Base-by-base conservation (phyloP, 306 rosid species). In the Quercus wislizeni region DNA sequence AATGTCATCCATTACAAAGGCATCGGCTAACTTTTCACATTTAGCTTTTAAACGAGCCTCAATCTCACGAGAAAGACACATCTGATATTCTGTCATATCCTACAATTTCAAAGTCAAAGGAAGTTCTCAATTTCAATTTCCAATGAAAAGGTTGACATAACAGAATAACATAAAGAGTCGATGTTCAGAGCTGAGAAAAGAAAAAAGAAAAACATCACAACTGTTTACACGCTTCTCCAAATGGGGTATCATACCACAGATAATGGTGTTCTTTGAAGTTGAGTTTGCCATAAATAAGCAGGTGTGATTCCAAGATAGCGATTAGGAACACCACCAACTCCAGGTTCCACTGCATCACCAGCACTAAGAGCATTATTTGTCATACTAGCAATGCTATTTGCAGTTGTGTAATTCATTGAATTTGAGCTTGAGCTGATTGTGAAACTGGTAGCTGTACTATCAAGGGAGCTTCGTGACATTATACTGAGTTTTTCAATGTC, bases 241-340 rank as follows among this genome's bases (percentile, higher is more conserved):
- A 57, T 49, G n/a, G 19, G 49, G 57, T 71, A 33, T 54, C 69
- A 69, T 89, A 92, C 99, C 97, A 84, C 81, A n/a, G 90, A 83
- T 76, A 88, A 77, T 69, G 84, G 94, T 21, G 85, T 71, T 83
- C 84, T 88, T 51, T 90, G 97, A 77, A 86, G 92, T 80, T 93
- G 97, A 78, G 90, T 89, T 85, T 90, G 94, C 99, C 94, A 89
- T 82, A 95, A 89, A 88, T 93, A 91, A 55, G 93, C 85, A 65
- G 93, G 90, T 25, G 98, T 91, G 76, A 96, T 88, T 74, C 98
- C 99, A 79, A 96, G 97, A 88, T 91, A 93, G 73, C 92, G 79
- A 82, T 85, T 88, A 30, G 94, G 94, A 61, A 89, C 94, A 81
- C 98, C 99, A 65, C 99, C 99, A 65, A 91, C 92, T 80, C 88